Base-by-base conservation (phyloP, 2,329 filamentous ascomycete species). In the Stromatinia cepivora region DNA sequence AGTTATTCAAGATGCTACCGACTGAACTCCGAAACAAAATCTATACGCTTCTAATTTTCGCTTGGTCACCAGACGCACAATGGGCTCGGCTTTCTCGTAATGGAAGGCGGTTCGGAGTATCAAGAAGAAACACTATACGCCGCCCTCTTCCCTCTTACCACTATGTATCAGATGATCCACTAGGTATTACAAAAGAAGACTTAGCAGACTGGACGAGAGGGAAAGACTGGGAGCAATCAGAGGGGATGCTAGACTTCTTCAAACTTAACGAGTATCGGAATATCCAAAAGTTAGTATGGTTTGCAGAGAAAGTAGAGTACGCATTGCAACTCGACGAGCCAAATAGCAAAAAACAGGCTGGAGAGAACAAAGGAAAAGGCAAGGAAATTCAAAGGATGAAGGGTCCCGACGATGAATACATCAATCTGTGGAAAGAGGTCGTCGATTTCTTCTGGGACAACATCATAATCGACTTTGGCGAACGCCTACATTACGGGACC, bases 371-470 rank as follows among this genome's bases (percentile, higher is more conserved):
- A 39, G 31, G 5, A 13, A 63, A 52, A 20, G 31, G 61, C 22
- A 63, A 39, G 6, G 31, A 39, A n/a, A 28, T 28, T 39, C 31
- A 52, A 52, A 42, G 20, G 8, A 50, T 2, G 7, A 8, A 22
- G 4, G 5, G 2, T 28, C 9, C 34, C 39, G 4, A 39, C 13
- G 15, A 39, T 25, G 46, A 28, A 52, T 52, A 39, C 5, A 22
- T 63, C n/a, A 63, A 63, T 39, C 15, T 63, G 9, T 63, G 61
- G 61, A 34, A 63, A 9, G 61, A 63, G 4, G n/a, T 63, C 22
- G 31, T 63, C 8, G 46, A 34, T 7, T 63, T 63, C 6, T 63
- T 63, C 34, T 63, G 61, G 61, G 46, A 63, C 3, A 63, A 63
- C 6, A 4, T 52, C 22, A 20, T 39, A 15, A 39, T 63, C 15